Conservation (phyloP, 2,329 filamentous ascomycete genomes). For the Pezicula radicicola region DNA sequence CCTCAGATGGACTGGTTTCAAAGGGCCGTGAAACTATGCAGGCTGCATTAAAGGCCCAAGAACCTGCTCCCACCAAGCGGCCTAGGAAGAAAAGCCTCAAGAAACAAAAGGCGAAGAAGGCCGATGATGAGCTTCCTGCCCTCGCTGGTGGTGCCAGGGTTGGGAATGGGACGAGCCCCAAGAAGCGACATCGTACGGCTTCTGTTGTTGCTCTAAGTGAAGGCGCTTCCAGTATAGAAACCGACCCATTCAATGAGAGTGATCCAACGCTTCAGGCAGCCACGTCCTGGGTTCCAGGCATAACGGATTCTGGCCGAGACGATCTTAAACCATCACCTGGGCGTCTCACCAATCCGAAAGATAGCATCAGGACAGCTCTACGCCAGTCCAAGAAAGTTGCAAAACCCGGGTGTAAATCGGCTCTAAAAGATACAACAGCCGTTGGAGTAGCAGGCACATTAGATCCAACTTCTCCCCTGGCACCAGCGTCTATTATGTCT, state of each 20-base stretch:
- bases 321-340: too few species aligned
- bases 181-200: conserved; percentile 8
- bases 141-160: conserved; percentile 20
- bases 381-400: neutral
- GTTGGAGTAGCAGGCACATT: conserved; percentile 18
- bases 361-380: too few species aligned
- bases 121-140: conserved; percentile 3
- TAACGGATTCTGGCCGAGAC: too few species aligned
- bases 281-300: too few species aligned
- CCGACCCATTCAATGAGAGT: too few species aligned
- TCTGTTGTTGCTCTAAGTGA: neutral
- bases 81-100: neutral
- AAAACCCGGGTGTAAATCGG: conserved; percentile 13
- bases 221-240: neutral
- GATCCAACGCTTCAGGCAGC: too few species aligned
- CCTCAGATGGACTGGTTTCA: conserved; percentile 11
- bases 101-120: conserved; percentile 8
- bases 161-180: conserved; percentile 13
- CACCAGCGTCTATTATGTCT: conserved; percentile 55
- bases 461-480: conserved; percentile 16
- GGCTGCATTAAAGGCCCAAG: neutral
- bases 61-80: conserved; percentile 1
- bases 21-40: neutral
- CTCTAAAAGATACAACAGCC: conserved; percentile 9
- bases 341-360: too few species aligned